A percentile compares a stretch with the other conserved stretches of the same genome.
Evolutionary conservation across 805 yeast genomes (phyloP).

Genomic region (Scheffersomyces coipomensis): DNA sequence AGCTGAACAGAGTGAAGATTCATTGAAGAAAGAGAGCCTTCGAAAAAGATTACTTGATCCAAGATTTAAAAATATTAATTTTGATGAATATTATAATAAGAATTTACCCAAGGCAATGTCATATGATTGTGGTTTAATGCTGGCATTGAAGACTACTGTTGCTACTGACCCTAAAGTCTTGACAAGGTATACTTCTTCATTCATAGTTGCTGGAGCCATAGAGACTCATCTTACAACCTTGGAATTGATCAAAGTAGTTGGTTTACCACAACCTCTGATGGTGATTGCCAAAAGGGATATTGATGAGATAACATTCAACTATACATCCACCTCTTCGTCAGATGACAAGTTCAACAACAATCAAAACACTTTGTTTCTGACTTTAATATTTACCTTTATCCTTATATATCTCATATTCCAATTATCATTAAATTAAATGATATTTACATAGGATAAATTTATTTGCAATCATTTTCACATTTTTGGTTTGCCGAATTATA

Average conservation of each 20-base stretch:
- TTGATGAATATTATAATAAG: slow-evolving; percentile 4
- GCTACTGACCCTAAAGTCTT: slow-evolving; percentile 1
- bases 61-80: background rate
- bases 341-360: too few species aligned
- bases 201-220: background rate
- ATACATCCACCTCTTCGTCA: too few species aligned
- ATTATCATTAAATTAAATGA: too few species aligned
- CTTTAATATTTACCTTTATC: too few species aligned
- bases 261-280: background rate
- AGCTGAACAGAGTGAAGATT: too few species aligned
- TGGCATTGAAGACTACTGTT: slow-evolving; percentile 1
- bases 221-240: slow-evolving; percentile 1
- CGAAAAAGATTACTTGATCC: background rate
- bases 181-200: slow-evolving; percentile 1
- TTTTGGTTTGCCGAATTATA: too few species aligned
- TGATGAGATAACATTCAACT: too few species aligned
- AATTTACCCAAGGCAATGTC: slow-evolving; percentile 8
- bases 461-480: too few species aligned
- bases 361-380: too few species aligned
- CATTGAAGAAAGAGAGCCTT: background rate
- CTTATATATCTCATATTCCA: too few species aligned
- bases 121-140: slow-evolving; percentile 6
- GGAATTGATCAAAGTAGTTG: slow-evolving; percentile 2
- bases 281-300: too few species aligned
- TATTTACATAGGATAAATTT: too few species aligned